phyloP scores from a whole-genome alignment of 2,329 filamentous ascomycete genomes.

The Knoxdaviesia proteae region DNA sequence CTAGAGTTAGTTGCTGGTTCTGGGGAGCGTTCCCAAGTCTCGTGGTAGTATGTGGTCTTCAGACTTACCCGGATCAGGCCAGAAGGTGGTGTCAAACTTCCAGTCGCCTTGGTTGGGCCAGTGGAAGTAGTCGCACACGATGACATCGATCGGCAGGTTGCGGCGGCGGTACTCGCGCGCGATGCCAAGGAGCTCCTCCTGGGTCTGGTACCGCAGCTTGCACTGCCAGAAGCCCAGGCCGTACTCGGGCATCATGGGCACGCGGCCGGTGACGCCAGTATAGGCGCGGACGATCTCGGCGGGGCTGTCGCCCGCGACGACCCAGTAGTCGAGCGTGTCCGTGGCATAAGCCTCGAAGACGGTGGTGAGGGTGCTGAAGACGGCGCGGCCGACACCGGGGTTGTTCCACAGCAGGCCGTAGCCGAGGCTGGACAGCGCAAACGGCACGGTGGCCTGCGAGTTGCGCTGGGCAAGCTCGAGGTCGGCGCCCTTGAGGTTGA shows the following conservation, averaged over 20 bases:
- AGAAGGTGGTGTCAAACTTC: constrained; percentile 42
- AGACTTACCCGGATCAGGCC: constrained; percentile 37
- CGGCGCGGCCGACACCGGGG: constrained; percentile 36
- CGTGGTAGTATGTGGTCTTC: background rate
- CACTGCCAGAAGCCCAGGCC: constrained; percentile 50
- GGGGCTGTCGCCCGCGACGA: constrained; percentile 35
- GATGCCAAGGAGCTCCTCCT: constrained; percentile 38
- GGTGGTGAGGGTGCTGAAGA: constrained; percentile 39
- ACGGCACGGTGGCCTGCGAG: constrained; percentile 44
- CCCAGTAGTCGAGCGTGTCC: constrained; percentile 39
- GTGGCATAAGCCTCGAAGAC: constrained; percentile 40
- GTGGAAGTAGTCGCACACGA: constrained; percentile 50
- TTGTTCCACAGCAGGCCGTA: constrained; percentile 51
- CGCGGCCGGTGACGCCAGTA: constrained; percentile 31
- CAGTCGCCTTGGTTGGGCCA: constrained; percentile 48
- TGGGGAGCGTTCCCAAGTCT: background rate
- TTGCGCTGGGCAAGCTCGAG: constrained; percentile 46
- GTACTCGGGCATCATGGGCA: constrained; percentile 49
- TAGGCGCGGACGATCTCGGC: constrained; percentile 35
- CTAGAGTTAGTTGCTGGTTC: background rate
- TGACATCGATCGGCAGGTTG: constrained; percentile 37
- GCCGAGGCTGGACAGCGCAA: constrained; percentile 34
- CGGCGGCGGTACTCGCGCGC: constrained; percentile 36
- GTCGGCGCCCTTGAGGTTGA: constrained; percentile 42
- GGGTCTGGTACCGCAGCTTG: constrained; percentile 43